phyloP scores from a whole-genome alignment of 805 yeast genomes.

The Starmerella khaoyaiensis region DNA sequence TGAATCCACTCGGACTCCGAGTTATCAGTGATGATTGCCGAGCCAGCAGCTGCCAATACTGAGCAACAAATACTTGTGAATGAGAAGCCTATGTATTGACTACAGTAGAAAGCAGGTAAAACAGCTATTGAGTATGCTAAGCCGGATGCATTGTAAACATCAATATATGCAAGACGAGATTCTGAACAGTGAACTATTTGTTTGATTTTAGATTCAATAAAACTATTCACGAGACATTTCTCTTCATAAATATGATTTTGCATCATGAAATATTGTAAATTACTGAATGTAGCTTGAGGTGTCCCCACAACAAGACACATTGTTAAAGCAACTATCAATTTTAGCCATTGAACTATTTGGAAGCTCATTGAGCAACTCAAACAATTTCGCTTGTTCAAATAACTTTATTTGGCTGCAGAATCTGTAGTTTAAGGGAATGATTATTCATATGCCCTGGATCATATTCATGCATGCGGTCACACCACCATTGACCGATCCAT shows the following conservation, averaged over 20 bases:
- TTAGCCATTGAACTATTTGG: slow-evolving; percentile 3
- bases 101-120: slow-evolving; percentile 12
- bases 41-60: slow-evolving; percentile 19
- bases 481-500: too few species aligned
- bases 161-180: slow-evolving; percentile 16
- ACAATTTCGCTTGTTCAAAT: too few species aligned
- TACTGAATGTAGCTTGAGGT: slow-evolving; percentile 18
- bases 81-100: slow-evolving; percentile 16
- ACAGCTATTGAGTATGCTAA: slow-evolving; percentile 15
- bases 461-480: too few species aligned
- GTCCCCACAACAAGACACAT: slow-evolving; percentile 16
- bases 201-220: not conserved
- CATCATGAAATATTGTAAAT: slow-evolving; percentile 18
- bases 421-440: too few species aligned
- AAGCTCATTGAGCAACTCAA: too few species aligned
- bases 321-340: slow-evolving; percentile 11
- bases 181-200: slow-evolving; percentile 15
- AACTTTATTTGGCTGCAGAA: too few species aligned
- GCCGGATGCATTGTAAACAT: slow-evolving; percentile 9
- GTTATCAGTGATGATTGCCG: slow-evolving; percentile 14
- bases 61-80: slow-evolving; percentile 16
- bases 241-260: slow-evolving; percentile 19
- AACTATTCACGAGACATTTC: slow-evolving; percentile 13
- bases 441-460: too few species aligned
- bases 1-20: slow-evolving; percentile 12